These are phyloP conservation scores for Ilex asprella DNA, from an alignment of 257 asterid genomes.

Conservation along the genomic window DNA sequence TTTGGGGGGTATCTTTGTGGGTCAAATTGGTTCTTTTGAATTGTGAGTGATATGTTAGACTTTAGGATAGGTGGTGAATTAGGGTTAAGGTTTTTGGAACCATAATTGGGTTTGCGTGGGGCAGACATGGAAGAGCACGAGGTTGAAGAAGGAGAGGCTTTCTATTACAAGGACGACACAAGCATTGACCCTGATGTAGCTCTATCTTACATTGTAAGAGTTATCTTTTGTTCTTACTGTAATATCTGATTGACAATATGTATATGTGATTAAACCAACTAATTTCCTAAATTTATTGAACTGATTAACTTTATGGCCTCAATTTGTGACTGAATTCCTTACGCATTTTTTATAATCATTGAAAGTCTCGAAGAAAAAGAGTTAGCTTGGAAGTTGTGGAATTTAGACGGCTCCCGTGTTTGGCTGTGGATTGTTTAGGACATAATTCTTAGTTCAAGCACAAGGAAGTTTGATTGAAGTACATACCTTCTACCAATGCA, in stretches of 20 bases:
- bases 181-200: conserved; percentile 68
- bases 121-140: conserved; percentile 50
- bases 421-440: neutral
- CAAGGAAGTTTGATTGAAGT: too few species aligned
- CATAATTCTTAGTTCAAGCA: too few species aligned
- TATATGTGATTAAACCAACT: neutral
- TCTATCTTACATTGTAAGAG: conserved; percentile 88
- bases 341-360: conserved; percentile 11
- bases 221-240: conserved; percentile 16
- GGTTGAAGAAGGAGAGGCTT: conserved; percentile 90
- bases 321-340: conserved; percentile 13
- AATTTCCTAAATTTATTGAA: neutral
- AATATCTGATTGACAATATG: neutral
- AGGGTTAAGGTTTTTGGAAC: conserved; percentile 31
- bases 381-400: neutral
- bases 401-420: neutral
- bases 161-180: conserved; percentile 43
- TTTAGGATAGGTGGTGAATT: conserved; percentile 52
- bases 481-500: too few species aligned
- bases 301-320: conserved; percentile 13
- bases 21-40: neutral
- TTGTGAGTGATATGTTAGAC: conserved; percentile 60
- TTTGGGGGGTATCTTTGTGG: conserved; percentile 17
- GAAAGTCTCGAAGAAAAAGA: neutral
- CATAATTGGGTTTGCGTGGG: conserved; percentile 28